phyloP scores from a whole-genome alignment of 768 basidiomycete species.

The Pilatotrama ljubarskyi region DNA sequence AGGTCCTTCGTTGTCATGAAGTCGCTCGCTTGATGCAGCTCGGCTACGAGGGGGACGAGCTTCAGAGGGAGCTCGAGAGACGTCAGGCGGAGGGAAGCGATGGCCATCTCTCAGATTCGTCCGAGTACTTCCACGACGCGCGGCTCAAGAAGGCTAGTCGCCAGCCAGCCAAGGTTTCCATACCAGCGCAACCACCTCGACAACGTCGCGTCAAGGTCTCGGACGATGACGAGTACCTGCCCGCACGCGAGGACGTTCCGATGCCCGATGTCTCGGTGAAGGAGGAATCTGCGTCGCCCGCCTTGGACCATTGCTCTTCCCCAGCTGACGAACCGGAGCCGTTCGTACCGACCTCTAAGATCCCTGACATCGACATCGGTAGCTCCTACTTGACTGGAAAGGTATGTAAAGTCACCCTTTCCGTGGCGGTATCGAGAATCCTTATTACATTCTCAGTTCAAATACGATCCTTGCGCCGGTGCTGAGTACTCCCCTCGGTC shows the following conservation, averaged over 20 bases:
- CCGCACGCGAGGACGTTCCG: neutral
- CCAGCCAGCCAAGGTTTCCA: neutral
- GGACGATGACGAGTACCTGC: slow-evolving; percentile 1
- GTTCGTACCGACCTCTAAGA: slow-evolving; percentile 16
- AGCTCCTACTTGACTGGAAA: neutral
- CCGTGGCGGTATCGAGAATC: neutral
- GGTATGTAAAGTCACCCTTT: neutral
- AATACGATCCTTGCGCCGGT: slow-evolving; percentile 3
- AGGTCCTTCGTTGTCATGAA: slow-evolving; percentile 41
- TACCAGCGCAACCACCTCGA: neutral
- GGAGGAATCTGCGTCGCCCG: neutral
- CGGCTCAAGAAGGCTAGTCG: neutral
- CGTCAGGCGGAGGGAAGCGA: neutral
- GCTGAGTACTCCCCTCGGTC: neutral
- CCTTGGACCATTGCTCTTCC: neutral
- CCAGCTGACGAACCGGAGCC: neutral
- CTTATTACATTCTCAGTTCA: neutral
- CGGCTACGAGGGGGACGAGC: slow-evolving; percentile 36
- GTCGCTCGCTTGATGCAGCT: slow-evolving; percentile 38
- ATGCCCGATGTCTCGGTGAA: neutral
- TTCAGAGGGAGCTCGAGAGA: slow-evolving; percentile 21
- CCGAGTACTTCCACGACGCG: slow-evolving; percentile 1
- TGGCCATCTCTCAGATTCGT: neutral
- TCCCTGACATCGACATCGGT: slow-evolving; percentile 17
- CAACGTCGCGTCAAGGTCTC: neutral